These are phyloP conservation scores for Peribolospora kevripleyi DNA, from an alignment of 768 basidiomycete genomes.

Conservation along the genomic window DNA sequence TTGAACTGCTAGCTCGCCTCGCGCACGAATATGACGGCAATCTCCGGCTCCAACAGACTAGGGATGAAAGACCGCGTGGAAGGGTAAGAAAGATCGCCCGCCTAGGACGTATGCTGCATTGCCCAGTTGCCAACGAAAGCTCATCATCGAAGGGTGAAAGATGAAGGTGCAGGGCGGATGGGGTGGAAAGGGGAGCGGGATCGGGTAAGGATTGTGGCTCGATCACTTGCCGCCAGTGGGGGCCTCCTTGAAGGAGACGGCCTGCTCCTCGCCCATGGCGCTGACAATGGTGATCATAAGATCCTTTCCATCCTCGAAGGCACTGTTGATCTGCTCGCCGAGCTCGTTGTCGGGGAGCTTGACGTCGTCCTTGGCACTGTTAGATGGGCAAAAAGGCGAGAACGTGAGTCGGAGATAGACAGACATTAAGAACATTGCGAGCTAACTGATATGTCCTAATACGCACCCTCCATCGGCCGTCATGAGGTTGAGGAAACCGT, in stretches of 20 bases:
- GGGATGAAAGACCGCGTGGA: no score
- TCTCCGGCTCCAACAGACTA: no score
- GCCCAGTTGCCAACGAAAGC: no score
- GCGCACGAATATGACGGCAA: no score
- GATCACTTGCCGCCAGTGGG: constrained; percentile 30
- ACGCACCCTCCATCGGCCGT: constrained; percentile 33
- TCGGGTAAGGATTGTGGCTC: no score
- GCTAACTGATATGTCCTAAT: not conserved
- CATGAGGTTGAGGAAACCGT: constrained; percentile 90
- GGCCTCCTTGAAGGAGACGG: constrained; percentile 71
- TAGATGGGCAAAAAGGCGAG: not conserved
- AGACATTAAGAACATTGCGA: constrained; percentile 5
- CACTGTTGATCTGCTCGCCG: constrained; percentile 41
- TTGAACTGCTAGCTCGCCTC: no score
- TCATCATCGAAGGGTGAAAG: no score
- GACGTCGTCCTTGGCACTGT: constrained; percentile 64
- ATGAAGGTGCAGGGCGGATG: no score
- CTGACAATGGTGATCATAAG: constrained; percentile 36
- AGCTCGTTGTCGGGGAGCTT: constrained; percentile 66
- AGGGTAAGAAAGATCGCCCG: no score
- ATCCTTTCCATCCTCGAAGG: constrained; percentile 69
- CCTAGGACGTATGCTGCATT: no score
- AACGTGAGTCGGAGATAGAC: not conserved
- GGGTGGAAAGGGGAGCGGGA: no score
- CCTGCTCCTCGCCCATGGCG: constrained; percentile 85